A percentile compares a stretch with the other conserved stretches of the same genome.
Evolutionary conservation across 2,329 filamentous ascomycete species (phyloP).

Genomic region (Aspergillus puulaauensis): DNA sequence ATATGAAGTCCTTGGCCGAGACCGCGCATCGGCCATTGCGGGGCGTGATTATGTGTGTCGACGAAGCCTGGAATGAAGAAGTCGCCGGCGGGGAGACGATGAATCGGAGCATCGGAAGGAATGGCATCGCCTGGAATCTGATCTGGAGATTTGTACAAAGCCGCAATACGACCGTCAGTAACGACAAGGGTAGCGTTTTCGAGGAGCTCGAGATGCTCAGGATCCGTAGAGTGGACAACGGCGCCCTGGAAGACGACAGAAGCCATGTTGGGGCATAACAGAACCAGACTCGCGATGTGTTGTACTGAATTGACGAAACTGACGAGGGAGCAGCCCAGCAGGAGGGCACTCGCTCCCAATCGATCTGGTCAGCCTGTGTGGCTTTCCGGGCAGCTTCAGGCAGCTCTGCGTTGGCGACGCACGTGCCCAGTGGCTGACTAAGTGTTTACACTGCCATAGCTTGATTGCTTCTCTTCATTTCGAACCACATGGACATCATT

Average conservation of each 20-base stretch:
- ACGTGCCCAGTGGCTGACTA: too few species aligned
- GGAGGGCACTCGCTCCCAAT: too few species aligned
- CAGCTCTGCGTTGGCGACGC: too few species aligned
- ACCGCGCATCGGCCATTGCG: slow-evolving; percentile 52
- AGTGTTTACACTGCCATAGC: too few species aligned
- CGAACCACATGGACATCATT: too few species aligned
- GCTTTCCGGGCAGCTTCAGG: too few species aligned
- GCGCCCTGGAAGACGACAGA: slow-evolving; percentile 31
- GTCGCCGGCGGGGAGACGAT: slow-evolving; percentile 26
- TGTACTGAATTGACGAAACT: too few species aligned
- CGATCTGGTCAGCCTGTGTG: too few species aligned
- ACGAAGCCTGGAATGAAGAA: slow-evolving; percentile 44
- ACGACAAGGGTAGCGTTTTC: slow-evolving; percentile 34
- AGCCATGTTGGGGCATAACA: background rate
- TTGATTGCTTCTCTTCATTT: too few species aligned
- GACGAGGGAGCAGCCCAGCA: too few species aligned
- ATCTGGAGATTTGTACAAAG: slow-evolving; percentile 20
- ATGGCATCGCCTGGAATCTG: slow-evolving; percentile 27
- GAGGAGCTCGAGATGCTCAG: slow-evolving; percentile 29
- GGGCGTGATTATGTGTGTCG: slow-evolving; percentile 69
- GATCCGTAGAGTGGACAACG: slow-evolving; percentile 29
- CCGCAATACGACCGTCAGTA: slow-evolving; percentile 29
- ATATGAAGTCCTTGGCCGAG: slow-evolving; percentile 42
- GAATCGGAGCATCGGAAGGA: slow-evolving; percentile 27
- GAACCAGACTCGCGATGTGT: too few species aligned